Evolutionary conservation across 2,329 filamentous ascomycete genomes (phyloP), one percentile per base, ranked within the genome.

Genomic region (Aureobasidium sp.): DNA sequence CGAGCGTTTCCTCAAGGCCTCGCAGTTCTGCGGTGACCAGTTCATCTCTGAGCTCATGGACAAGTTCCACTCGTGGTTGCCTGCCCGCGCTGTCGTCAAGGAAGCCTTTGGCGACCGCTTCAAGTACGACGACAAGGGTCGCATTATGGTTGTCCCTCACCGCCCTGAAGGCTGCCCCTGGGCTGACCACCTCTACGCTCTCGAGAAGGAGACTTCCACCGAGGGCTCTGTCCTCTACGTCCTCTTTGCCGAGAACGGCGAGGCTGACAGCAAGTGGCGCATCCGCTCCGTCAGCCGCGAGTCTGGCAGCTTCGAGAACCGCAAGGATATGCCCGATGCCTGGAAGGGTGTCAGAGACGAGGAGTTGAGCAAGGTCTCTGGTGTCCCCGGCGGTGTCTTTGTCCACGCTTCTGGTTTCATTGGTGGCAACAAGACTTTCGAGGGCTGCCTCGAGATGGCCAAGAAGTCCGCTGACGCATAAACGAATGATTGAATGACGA

Each of bases 331-430:
- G 67, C 93, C 93, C 5, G 90, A 95, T 76, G 83, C 86, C 21
- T 99, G 94, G 94, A 86, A 93, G 69, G 94, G 94, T 8, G 86
- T 96, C 66, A 83, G 94, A 44, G 94, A 97, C 71, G 86, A 88
- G 68, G 86, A 92, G 74, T 80, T 99, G 59, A 90, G 93, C 74
- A 82, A 83, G 67, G 81, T 91, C 16, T 78, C 83, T 29, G 86
- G 86, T 39, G 79, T 91, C 30, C 78, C 79, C 5, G 90, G 92
- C 7, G 87, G 90, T 65, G 87, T 99, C 32, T 99, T 99, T 73
- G 89, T 97, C 34, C 94, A 99, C 73, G 92, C 92, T 3, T 87
- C 88, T 59, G 94, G 94, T 32, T 99, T 99, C 77, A 97, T 97
- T 71, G 94, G 94, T 21, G 94, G 94, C 2, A 95, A 97, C 76